Base-by-base conservation (phyloP, 495 filamentous ascomycete genomes). In the Annulohypoxylon moriforme region DNA sequence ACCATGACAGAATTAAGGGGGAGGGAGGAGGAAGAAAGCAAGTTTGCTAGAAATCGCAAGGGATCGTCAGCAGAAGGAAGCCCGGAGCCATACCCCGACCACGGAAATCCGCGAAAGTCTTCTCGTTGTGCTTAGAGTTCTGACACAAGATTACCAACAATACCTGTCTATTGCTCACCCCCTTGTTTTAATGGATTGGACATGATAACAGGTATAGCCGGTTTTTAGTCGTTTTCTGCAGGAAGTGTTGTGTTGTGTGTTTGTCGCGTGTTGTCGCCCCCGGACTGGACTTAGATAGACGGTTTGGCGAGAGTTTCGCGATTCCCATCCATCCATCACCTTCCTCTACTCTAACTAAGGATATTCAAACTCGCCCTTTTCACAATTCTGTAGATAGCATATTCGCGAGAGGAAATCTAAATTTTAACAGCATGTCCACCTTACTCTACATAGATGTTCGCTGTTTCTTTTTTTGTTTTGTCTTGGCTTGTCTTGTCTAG, bases 311-410 rank as follows among this genome's bases (percentile, higher is more conserved):
- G 57, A 61, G 40, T 44, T 44, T 55, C 50, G 33, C 44, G 47
- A 40, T 42, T 6, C 46, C 64, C 64, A 18, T n/a, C n/a, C n/a
- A n/a, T n/a, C n/a, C n/a, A n/a, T n/a, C n/a, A n/a, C n/a, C n/a
- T n/a, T n/a, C n/a, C n/a, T n/a, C n/a, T n/a, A n/a, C 22, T n/a
- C 13, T 40, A 13, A 13, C 42, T 44, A 53, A 60, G 60, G 59
- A 64, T 68, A 68, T 57, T 62, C 53, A 59, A 34, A 68, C 60
- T 67, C 60, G 64, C 53, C 53, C 29, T 67, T 72, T 75, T 72
- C 65, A 65, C 61, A 70, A 65, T 74, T 69, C 73, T 77, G 75
- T 76, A 76, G 68, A 76, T 76, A 78, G 64, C 71, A 68, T 70
- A 61, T 52, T 72, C 66, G 64, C 49, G 62, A 75, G 69, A 74